These are phyloP conservation scores for Drosera capensis DNA, from an alignment of 148 eudicot species.

Conservation along the genomic window DNA sequence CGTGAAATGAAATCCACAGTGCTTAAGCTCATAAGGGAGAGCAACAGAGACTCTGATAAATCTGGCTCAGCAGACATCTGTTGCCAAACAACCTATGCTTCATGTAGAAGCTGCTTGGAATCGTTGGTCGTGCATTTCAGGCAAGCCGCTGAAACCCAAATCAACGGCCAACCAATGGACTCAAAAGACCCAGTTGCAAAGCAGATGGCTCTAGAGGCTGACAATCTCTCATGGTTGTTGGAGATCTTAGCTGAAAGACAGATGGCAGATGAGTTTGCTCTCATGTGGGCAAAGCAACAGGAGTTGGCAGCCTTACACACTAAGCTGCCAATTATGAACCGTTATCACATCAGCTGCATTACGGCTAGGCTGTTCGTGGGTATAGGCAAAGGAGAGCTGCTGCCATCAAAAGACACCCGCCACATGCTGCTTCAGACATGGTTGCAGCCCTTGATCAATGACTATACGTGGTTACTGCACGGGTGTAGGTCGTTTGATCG, in stretches of 20 bases:
- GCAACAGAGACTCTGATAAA: constrained; percentile 24
- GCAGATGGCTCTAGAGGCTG: constrained; percentile 61
- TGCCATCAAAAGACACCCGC: constrained; percentile 69
- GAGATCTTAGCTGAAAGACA: constrained; percentile 74
- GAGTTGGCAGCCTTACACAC: constrained; percentile 61
- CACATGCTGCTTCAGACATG: constrained; percentile 48
- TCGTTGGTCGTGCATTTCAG: constrained; percentile 33
- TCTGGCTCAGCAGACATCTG: constrained; percentile 38
- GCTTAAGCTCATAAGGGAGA: constrained; percentile 73
- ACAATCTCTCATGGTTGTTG: constrained; percentile 74
- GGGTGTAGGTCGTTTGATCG: constrained; percentile 78
- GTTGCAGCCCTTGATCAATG: constrained; percentile 77
- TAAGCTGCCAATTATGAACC: constrained; percentile 34
- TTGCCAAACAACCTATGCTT: constrained; percentile 46
- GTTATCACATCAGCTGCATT: constrained; percentile 58
- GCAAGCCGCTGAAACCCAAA: constrained; percentile 36
- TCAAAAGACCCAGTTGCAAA: constrained; percentile 34
- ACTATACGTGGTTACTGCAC: constrained; percentile 78
- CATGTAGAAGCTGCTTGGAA: constrained; percentile 45
- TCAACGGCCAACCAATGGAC: constrained; percentile 13
- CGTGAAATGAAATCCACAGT: constrained; percentile 84
- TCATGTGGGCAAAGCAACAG: constrained; percentile 61
- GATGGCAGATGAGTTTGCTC: constrained; percentile 67
- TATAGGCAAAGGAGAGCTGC: constrained; percentile 76
- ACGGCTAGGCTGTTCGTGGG: constrained; percentile 80